These are phyloP conservation scores for Trapa bicornis DNA, from an alignment of 345 rosid species.

Conservation along the genomic window DNA sequence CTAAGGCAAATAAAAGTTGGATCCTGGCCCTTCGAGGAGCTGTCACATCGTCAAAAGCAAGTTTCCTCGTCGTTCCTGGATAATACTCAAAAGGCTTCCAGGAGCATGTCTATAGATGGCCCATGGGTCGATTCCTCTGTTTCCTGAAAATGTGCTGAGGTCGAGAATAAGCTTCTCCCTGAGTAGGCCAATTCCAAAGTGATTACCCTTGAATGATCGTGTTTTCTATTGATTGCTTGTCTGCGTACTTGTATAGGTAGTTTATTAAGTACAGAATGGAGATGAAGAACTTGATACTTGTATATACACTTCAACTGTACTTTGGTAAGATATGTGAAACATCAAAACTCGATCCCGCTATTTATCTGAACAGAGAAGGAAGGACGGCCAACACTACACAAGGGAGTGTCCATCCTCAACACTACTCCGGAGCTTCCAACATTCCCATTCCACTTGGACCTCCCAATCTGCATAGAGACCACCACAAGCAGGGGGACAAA, in stretches of 20 bases:
- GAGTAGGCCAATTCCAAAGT: too few species aligned
- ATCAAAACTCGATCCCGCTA: constrained; percentile 70
- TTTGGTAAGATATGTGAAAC: background rate
- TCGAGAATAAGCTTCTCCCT: too few species aligned
- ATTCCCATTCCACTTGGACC: constrained; percentile 93
- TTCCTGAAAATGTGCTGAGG: too few species aligned
- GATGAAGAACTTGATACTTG: background rate
- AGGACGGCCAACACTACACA: constrained; percentile 47
- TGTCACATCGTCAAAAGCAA: too few species aligned
- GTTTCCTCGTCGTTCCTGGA: too few species aligned
- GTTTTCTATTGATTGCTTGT: too few species aligned
- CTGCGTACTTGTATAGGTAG: too few species aligned
- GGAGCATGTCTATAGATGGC: too few species aligned
- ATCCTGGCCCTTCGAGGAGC: too few species aligned
- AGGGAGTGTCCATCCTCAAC: constrained; percentile 57
- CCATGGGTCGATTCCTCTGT: too few species aligned
- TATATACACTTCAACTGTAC: constrained; percentile 28
- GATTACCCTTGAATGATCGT: background rate
- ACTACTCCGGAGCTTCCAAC: constrained; percentile 76
- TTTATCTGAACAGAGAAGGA: constrained; percentile 71
- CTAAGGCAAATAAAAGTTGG: too few species aligned
- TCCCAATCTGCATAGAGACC: constrained; percentile 47
- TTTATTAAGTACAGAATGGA: background rate
- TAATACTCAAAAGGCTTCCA: too few species aligned
- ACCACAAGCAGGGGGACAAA: background rate